Percentiles rank a stretch among this genome's conserved stretches.
These are phyloP conservation scores for Isatis tinctoria DNA, from an alignment of 345 rosid genomes.

Conservation along the genomic window DNA sequence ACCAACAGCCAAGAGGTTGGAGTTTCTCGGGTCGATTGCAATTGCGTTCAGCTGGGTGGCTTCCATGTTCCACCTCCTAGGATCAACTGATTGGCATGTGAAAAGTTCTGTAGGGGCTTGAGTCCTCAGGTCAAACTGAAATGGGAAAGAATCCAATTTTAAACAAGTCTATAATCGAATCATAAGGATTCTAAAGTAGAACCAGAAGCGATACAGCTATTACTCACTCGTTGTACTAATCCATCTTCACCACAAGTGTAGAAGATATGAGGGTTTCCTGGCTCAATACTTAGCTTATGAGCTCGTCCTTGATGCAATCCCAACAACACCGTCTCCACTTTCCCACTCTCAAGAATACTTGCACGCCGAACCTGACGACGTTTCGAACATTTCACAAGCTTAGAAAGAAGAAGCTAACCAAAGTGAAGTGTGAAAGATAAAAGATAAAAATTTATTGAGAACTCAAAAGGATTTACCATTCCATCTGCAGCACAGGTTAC, in stretches of 20 bases:
- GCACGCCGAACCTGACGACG: constrained; percentile 73
- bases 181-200: background rate
- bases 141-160: background rate
- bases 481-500: constrained; percentile 97
- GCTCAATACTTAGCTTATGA: constrained; percentile 84
- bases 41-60: constrained; percentile 61
- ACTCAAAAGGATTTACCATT: constrained; percentile 39
- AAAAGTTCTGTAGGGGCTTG: constrained; percentile 59
- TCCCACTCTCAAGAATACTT: constrained; percentile 56
- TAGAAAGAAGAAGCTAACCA: background rate
- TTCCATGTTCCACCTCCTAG: constrained; percentile 32
- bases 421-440: background rate
- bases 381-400: background rate
- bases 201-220: background rate
- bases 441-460: background rate
- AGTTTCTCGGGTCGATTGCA: constrained; percentile 77
- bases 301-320: constrained; percentile 61
- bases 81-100: constrained; percentile 48
- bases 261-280: constrained; percentile 78
- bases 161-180: background rate
- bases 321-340: constrained; percentile 53
- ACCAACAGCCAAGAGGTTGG: constrained; percentile 72
- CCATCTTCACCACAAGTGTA: constrained; percentile 97
- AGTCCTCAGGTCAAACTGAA: constrained; percentile 89
- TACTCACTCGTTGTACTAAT: constrained; percentile 80